Base-by-base conservation (phyloP, 768 basidiomycete genomes). In the Suillus occidentalis region DNA sequence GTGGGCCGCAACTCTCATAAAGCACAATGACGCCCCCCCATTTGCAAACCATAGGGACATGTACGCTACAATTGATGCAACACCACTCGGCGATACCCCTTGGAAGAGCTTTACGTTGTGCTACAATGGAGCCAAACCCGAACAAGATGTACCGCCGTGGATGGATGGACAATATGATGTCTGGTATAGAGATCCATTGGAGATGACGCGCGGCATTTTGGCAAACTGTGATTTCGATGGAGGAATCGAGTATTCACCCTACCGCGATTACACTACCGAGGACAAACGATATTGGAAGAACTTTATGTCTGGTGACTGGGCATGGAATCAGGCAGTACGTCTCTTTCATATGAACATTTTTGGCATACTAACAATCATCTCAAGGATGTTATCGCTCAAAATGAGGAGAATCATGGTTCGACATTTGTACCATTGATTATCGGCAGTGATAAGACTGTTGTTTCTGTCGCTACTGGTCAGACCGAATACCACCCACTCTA, bases 101-200 rank as follows among this genome's bases (percentile, higher is more conserved):
- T 78, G 77, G 78, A 36, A 76, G 42, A 69, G 67, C 25, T 72
- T 76, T 39, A 61, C 61, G 1, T 34, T 67, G 1, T 13, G 18
- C 10, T 74, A 72, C 63, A 45, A 49, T 9, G 65, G 73, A 31
- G 53, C 63, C 12, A 22, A 45, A 18, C 65, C 72, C 14, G 55
- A 57, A 3, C 55, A 63, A 12, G 63, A 68, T 6, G 49, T 66
- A 7, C 71, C 71, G 2, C 60, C 63, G 3, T 76, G 74, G 76
- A 77, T 73, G 68, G 64, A 61, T 0, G 61, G 67, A 16, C 62
- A 63, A 12, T 76, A 69, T 55, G 67, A 73, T 37, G 69, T 76
- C 10, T 75, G 72, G 72, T 76, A 66, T 61, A 65, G 72, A 10
- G 65, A 69, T 56, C 71, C 72, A 0, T 63, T 63, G n/a, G 36